Conservation (phyloP, 1,284 basidiomycete species). For the Porogramme epimiltina region DNA sequence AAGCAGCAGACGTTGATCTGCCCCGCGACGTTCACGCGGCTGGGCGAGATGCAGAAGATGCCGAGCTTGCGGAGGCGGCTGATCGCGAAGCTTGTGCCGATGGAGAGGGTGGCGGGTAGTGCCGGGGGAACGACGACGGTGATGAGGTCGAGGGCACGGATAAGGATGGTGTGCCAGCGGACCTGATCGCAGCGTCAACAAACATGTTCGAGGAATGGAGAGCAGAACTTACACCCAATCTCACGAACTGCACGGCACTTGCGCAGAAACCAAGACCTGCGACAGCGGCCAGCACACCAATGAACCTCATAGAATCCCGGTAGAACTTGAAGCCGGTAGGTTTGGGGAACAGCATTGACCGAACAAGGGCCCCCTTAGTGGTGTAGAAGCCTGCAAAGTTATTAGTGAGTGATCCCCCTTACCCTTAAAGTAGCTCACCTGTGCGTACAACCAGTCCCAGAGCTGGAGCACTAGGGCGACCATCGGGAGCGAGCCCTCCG, state of each 20-base stretch:
- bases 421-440: constrained; percentile 46
- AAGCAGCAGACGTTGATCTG: constrained; percentile 99
- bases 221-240: constrained; percentile 69
- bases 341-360: constrained; percentile 99
- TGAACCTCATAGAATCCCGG: constrained; percentile 96
- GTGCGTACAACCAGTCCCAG: constrained; percentile 91
- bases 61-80: constrained; percentile 85
- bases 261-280: constrained; percentile 88
- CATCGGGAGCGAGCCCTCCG: constrained; percentile 57
- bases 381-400: constrained; percentile 83
- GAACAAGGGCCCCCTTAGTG: constrained; percentile 94
- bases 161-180: constrained; percentile 86
- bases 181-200: constrained; percentile 50
- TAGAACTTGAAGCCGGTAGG: constrained; percentile 98
- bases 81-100: constrained; percentile 97
- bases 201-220: constrained; percentile 7
- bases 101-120: constrained; percentile 95
- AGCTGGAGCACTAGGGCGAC: constrained; percentile 64
- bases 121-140: constrained; percentile 98
- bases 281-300: constrained; percentile 87
- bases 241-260: constrained; percentile 90
- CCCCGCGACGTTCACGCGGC: constrained; percentile 93
- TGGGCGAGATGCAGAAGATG: constrained; percentile 98
- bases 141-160: constrained; percentile 95
- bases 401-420: no score